Evolutionary conservation across 208 protist genomes (phyloP), one percentile per base, ranked within the genome.

Genomic region (Histomonas meleagridis): DNA sequence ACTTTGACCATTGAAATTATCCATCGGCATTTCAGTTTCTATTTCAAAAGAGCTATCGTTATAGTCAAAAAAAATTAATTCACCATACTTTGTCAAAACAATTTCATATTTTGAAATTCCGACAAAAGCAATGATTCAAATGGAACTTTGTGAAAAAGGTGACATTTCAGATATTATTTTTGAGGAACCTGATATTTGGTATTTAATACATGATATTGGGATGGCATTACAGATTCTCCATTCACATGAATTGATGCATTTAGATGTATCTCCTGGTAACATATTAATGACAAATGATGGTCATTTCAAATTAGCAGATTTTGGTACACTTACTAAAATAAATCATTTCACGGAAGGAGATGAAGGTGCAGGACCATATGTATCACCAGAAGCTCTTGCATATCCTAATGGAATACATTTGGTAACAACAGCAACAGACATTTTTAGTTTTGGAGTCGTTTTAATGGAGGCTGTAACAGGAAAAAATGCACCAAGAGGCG

Each of bases 201-300:
- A 86, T 55, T 55, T 86, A 46, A 86, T 86, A 26, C 32, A 55
- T 86, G 76, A 86, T 55, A 86, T 86, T 26, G 76, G 76, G 5
- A 86, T 26, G 1, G 76, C 76, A 38, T 86, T 86, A 57, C 18
- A 86, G 0, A 40, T 55, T 43, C 46, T 86, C 4, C 76, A 86
- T 55, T 43, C 18, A 2, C n/a, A 32, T 12, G 46, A n/a, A 5
- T 86, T 40, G 76, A 86, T 86, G 40, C 76, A 86, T 49, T 35
- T 86, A 32, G 76, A 86, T 35, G 76, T 86, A 12, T 86, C 76
- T 57, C 76, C 76, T 18, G 76, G 76, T 18, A 86, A 86, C 38
- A 86, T 86, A 38, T n/a, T 86, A 3, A 43, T 86, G 32, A 55
- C 46, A 48, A 43, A 55, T 16, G 46, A 86, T 23, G 3, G n/a